Evolutionary conservation across 495 filamentous ascomycete genomes (phyloP).

Genomic region (Echria macrotheca): DNA sequence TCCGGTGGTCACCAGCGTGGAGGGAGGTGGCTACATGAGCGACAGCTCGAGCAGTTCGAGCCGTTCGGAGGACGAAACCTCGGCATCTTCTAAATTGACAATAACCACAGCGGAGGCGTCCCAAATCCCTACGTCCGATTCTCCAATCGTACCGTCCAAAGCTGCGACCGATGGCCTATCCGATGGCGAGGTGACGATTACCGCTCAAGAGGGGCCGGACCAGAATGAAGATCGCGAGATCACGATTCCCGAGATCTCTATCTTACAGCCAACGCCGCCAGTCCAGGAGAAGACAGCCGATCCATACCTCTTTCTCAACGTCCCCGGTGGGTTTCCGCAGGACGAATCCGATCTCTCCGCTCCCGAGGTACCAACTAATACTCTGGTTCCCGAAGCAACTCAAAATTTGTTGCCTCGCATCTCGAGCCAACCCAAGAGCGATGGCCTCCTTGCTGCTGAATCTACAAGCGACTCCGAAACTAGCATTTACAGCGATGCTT

Average conservation of each 20-base stretch:
- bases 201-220: too few species aligned
- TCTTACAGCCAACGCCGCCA: conserved; percentile 33
- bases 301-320: conserved; percentile 25
- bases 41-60: conserved; percentile 32
- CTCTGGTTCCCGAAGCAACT: neutral
- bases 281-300: conserved; percentile 7
- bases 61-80: conserved; percentile 15
- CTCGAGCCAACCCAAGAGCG: neutral
- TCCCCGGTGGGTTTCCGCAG: conserved; percentile 43
- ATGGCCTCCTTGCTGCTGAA: conserved; percentile 5
- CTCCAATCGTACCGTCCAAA: too few species aligned
- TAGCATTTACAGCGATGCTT: conserved; percentile 85
- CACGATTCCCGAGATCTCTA: conserved; percentile 31
- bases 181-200: too few species aligned
- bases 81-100: too few species aligned
- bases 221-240: too few species aligned
- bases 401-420: neutral
- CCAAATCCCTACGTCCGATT: too few species aligned
- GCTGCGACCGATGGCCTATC: too few species aligned
- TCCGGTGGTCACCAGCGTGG: conserved; percentile 60
- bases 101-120: too few species aligned
- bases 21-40: conserved; percentile 52
- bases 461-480: conserved; percentile 29
- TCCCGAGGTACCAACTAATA: neutral
- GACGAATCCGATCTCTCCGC: conserved; percentile 27